phyloP scores from a whole-genome alignment of 2,329 filamentous ascomycete genomes.

The Aspergillus fumigatiaffinis region DNA sequence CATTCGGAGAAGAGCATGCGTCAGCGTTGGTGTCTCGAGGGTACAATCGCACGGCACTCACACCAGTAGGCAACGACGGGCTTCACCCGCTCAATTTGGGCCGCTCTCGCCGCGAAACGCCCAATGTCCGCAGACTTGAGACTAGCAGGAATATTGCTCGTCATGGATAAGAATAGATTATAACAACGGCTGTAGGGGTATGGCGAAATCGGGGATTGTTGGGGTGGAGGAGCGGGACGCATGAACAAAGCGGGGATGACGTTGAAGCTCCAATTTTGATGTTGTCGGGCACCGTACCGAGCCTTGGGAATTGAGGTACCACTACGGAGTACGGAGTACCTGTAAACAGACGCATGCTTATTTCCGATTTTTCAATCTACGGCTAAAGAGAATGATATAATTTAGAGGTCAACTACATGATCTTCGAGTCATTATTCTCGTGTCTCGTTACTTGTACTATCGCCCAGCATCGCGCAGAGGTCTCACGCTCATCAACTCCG shows the following conservation, averaged over 20 bases:
- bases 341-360: not conserved
- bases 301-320: not conserved
- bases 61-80: slow-evolving; percentile 95
- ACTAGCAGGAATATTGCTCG: slow-evolving; percentile 63
- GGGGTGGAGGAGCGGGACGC: not conserved
- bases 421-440: not conserved
- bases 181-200: slow-evolving; percentile 1
- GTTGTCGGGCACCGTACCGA: not conserved
- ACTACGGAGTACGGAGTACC: not conserved
- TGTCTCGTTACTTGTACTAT: not conserved
- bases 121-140: slow-evolving; percentile 78
- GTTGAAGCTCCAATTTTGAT: slow-evolving; percentile 12
- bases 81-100: slow-evolving; percentile 78
- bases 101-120: slow-evolving; percentile 77
- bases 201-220: not conserved
- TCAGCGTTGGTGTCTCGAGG: slow-evolving; percentile 14
- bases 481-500: not conserved
- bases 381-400: not conserved
- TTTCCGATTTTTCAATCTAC: not conserved
- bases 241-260: slow-evolving; percentile 18
- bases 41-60: slow-evolving; percentile 46
- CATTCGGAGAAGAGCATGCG: slow-evolving; percentile 3
- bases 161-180: slow-evolving; percentile 52
- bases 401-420: not conserved
- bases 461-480: not conserved